Evolutionary conservation across 2,329 filamentous ascomycete species (phyloP).

Genomic region (Fusarium brachygibbosum): DNA sequence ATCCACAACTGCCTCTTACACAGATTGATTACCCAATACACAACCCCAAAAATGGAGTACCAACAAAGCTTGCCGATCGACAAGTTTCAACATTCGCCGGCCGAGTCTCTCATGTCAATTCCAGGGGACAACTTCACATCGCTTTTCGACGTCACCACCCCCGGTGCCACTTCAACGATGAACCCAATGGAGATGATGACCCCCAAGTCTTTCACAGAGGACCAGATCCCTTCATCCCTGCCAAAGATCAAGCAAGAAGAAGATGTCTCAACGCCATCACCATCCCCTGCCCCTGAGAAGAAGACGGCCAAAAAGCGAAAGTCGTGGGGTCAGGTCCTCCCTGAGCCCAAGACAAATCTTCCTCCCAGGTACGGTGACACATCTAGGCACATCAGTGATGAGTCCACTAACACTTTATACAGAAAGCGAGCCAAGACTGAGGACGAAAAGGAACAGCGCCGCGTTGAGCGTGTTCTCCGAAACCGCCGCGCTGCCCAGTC

Average conservation of each 20-base stretch:
- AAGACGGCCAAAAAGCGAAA: conserved; percentile 93
- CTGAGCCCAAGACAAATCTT: conserved; percentile 95
- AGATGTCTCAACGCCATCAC: conserved; percentile 46
- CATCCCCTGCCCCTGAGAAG: conserved; percentile 63
- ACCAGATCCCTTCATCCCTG: conserved; percentile 33
- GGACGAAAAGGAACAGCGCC: conserved; percentile 97
- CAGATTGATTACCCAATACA: conserved; percentile 26
- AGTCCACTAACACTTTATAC: conserved; percentile 46
- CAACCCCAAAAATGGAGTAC: conserved; percentile 55
- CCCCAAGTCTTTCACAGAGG: conserved; percentile 58
- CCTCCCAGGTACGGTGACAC: conserved; percentile 78
- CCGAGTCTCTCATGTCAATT: conserved; percentile 67
- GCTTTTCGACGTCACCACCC: conserved; percentile 59
- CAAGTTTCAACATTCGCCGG: conserved; percentile 68
- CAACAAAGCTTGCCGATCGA: conserved; percentile 59
- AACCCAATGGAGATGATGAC: conserved; percentile 66
- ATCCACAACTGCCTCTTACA: conserved; percentile 10
- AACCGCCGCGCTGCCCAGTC: conserved; percentile 97
- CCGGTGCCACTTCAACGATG: conserved; percentile 53
- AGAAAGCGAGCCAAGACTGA: conserved; percentile 99
- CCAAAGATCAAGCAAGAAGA: conserved; percentile 37
- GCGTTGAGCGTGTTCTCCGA: conserved; percentile 95
- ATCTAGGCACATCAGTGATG: not conserved
- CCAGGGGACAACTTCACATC: conserved; percentile 64
- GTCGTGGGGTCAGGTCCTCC: conserved; percentile 97